A percentile compares a stretch with the other conserved stretches of the same genome.
Conservation (phyloP, 805 yeast genomes). For the Kluyveromyces siamensis region DNA sequence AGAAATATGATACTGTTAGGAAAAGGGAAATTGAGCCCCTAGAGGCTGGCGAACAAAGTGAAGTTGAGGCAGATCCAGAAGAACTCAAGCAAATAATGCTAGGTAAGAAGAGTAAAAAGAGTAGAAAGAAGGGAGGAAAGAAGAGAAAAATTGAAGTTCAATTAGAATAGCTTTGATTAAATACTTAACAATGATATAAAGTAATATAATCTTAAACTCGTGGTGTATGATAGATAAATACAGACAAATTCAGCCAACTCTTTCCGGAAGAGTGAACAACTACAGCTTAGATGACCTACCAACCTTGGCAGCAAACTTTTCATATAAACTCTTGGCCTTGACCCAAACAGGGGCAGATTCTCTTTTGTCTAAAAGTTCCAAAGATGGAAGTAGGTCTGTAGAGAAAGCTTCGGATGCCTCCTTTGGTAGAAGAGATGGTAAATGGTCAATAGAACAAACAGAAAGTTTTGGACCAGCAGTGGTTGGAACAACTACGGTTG, state of each 20-base stretch:
- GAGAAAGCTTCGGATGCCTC: slow-evolving; percentile 93
- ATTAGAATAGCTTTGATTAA: slow-evolving; percentile 34
- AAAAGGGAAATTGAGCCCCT: slow-evolving; percentile 42
- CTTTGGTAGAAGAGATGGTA: slow-evolving; percentile 92
- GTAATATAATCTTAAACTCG: neutral
- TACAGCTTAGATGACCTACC: slow-evolving; percentile 37
- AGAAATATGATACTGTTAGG: slow-evolving; percentile 62
- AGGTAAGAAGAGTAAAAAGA: slow-evolving; percentile 34
- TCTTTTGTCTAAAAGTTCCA: slow-evolving; percentile 77
- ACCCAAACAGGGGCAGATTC: slow-evolving; percentile 83
- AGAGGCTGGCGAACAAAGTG: slow-evolving; percentile 56
- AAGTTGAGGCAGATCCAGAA: slow-evolving; percentile 68
- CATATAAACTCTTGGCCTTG: slow-evolving; percentile 74
- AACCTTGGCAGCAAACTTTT: slow-evolving; percentile 75
- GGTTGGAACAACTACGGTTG: slow-evolving; percentile 79
- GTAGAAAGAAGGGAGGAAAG: slow-evolving; percentile 34
- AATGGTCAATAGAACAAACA: slow-evolving; percentile 91
- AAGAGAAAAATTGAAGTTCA: slow-evolving; percentile 45
- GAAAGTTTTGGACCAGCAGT: slow-evolving; percentile 77
- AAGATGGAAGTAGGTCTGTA: slow-evolving; percentile 78
- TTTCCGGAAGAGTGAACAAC: neutral
- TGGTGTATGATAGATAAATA: neutral
- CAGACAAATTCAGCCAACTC: neutral
- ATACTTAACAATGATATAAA: slow-evolving; percentile 6
- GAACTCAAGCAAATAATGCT: slow-evolving; percentile 50